Conservation (phyloP, 495 filamentous ascomycete genomes). For the Neurospora sp. region DNA sequence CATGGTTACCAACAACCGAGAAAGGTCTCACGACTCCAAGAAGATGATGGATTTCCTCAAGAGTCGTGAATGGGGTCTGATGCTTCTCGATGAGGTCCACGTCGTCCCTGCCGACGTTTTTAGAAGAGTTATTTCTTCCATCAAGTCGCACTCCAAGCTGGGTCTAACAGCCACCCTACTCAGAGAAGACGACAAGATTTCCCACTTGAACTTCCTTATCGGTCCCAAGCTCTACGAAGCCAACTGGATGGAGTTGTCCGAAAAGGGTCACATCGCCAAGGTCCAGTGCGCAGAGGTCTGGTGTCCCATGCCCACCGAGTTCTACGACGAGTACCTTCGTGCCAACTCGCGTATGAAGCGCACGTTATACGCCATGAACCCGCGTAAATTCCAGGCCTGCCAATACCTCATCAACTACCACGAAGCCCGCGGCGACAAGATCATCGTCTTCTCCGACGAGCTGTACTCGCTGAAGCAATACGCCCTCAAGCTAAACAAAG, state of each 20-base stretch:
- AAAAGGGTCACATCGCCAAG: slow-evolving; percentile 93
- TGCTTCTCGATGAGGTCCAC: slow-evolving; percentile 98
- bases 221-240: slow-evolving; percentile 97
- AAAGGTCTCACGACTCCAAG: slow-evolving; percentile 80
- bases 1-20: slow-evolving; percentile 87
- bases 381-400: slow-evolving; percentile 90
- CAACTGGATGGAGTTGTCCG: slow-evolving; percentile 98
- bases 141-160: slow-evolving; percentile 93
- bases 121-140: slow-evolving; percentile 77
- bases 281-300: slow-evolving; percentile 98
- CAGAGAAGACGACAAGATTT: slow-evolving; percentile 96
- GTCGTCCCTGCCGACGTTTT: slow-evolving; percentile 96
- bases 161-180: slow-evolving; percentile 91
- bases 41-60: slow-evolving; percentile 98
- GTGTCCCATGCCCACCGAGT: slow-evolving; percentile 98
- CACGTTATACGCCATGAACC: slow-evolving; percentile 95
- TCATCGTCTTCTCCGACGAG: slow-evolving; percentile 98
- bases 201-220: slow-evolving; percentile 94
- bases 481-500: slow-evolving; percentile 73
- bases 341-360: slow-evolving; percentile 42
- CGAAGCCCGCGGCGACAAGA: slow-evolving; percentile 91
- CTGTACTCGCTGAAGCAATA: slow-evolving; percentile 87
- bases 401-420: slow-evolving; percentile 98
- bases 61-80: slow-evolving; percentile 90
- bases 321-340: slow-evolving; percentile 84